Percentiles rank a stretch among this genome's conserved stretches.
phyloP scores from a whole-genome alignment of 2,329 filamentous ascomycete species.

The Aspergillus floridensis region DNA sequence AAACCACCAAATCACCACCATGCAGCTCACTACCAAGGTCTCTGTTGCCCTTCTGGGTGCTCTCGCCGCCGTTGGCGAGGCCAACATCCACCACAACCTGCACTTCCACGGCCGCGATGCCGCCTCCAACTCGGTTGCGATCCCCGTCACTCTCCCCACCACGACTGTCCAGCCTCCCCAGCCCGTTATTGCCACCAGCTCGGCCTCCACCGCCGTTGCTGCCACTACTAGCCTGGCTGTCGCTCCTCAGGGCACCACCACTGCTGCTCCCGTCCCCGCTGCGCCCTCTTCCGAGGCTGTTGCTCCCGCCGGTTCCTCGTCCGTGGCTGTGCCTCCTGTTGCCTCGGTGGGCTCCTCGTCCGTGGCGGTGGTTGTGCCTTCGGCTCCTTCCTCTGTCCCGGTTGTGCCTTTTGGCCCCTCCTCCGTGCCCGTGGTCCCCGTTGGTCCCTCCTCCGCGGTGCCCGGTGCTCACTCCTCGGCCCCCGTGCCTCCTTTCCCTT shows the following conservation, averaged over 20 bases:
- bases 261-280: not conserved
- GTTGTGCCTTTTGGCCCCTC: not conserved
- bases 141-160: not conserved
- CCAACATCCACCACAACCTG: slow-evolving; percentile 27
- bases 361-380: not conserved
- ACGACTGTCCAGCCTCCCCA: not conserved
- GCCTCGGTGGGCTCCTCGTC: not conserved
- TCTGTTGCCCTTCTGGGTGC: slow-evolving; percentile 36
- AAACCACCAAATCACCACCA: slow-evolving; percentile 33
- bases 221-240: not conserved
- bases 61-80: slow-evolving; percentile 36
- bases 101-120: slow-evolving; percentile 20
- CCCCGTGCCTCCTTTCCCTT: not conserved
- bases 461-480: not conserved
- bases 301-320: slow-evolving; percentile 4
- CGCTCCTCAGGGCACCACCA: not conserved
- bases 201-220: not conserved
- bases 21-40: slow-evolving; percentile 39
- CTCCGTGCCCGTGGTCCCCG: slow-evolving; percentile 1
- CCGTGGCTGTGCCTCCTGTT: slow-evolving; percentile 2
- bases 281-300: not conserved
- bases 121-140: slow-evolving; percentile 1
- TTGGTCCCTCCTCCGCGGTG: not conserved
- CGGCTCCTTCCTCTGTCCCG: not conserved
- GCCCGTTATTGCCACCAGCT: not conserved